A percentile compares a stretch with the other conserved stretches of the same genome.
Conservation (phyloP, 495 filamentous ascomycete genomes). For the Neurospora sp. region DNA sequence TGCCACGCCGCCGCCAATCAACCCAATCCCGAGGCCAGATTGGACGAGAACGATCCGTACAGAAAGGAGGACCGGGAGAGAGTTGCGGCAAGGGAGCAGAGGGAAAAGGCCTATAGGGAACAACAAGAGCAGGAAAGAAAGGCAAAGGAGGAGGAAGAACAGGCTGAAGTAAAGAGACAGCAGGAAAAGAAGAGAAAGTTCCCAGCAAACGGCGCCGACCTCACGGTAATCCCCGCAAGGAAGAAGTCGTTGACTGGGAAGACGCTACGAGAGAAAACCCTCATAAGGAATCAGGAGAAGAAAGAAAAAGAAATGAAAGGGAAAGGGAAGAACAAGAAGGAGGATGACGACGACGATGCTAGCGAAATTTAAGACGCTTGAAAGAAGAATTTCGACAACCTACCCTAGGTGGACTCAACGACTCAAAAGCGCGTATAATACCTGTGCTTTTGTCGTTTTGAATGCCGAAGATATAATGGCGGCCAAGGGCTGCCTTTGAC, state of each 20-base stretch:
- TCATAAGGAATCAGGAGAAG: not conserved
- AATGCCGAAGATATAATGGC: not conserved
- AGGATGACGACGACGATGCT: not conserved
- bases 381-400: not conserved
- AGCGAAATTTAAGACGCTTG: not conserved
- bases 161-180: not conserved
- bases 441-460: not conserved
- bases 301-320: not conserved
- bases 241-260: not conserved
- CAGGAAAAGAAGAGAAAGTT: not conserved
- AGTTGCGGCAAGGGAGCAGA: not conserved
- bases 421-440: not conserved
- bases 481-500: not conserved
- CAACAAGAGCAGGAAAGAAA: not conserved
- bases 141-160: not conserved
- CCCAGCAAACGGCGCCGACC: not conserved
- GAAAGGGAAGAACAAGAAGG: not conserved
- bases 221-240: not conserved
- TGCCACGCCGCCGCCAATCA: not conserved
- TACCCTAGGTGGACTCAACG: not conserved
- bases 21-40: not conserved
- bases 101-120: not conserved
- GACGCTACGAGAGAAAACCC: not conserved
- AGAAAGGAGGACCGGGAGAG: not conserved
- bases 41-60: not conserved